These are phyloP conservation scores for Maudiozyma serrabonitensis DNA, from an alignment of 805 yeast species.

Conservation along the genomic window DNA sequence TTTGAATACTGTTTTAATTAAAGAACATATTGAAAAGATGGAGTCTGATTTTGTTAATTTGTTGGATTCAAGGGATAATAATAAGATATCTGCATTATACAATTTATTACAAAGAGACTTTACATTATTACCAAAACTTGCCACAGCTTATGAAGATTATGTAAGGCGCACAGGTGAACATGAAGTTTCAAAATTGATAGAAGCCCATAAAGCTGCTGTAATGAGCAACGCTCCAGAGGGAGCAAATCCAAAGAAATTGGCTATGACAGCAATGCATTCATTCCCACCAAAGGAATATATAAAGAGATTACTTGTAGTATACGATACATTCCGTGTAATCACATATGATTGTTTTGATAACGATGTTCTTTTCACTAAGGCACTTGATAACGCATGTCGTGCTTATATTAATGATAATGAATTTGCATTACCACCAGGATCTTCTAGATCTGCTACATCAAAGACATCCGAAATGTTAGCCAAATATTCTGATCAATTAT, in stretches of 20 bases:
- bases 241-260: conserved; percentile 26
- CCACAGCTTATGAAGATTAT: conserved; percentile 60
- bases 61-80: conserved; percentile 49
- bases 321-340: conserved; percentile 42
- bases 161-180: conserved; percentile 53
- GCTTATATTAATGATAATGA: conserved; percentile 72
- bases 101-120: conserved; percentile 69
- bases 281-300: conserved; percentile 64
- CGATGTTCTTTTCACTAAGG: conserved; percentile 71
- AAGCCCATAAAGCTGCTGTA: conserved; percentile 14
- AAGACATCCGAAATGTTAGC: conserved; percentile 89
- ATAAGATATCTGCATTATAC: conserved; percentile 72
- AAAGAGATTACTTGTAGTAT: conserved; percentile 61
- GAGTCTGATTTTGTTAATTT: conserved; percentile 69
- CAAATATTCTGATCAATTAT: conserved; percentile 72
- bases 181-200: conserved; percentile 18
- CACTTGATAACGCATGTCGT: conserved; percentile 83
- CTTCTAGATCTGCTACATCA: conserved; percentile 45
- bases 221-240: conserved; percentile 9
- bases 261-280: conserved; percentile 31
- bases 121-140: conserved; percentile 66
- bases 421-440: conserved; percentile 56
- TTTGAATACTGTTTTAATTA: conserved; percentile 67
- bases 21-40: conserved; percentile 65
- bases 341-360: conserved; percentile 39